Base-by-base conservation (phyloP, 2,329 filamentous ascomycete species). In the Dothistroma septosporum region DNA sequence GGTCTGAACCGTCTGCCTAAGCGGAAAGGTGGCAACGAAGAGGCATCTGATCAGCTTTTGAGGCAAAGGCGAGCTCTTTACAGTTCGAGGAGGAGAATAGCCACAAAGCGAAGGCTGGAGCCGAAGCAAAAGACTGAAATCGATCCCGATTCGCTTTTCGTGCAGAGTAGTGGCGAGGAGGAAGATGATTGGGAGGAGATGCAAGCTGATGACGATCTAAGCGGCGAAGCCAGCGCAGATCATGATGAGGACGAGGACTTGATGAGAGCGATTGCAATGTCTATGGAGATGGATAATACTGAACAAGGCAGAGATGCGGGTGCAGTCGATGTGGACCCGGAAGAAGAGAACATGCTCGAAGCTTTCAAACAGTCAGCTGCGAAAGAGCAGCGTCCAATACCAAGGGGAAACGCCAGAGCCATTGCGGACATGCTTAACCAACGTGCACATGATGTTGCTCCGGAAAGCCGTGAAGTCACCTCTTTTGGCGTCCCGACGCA, bases 1-100 rank as follows among this genome's bases (percentile, higher is more conserved):
- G 92, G 92, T 0, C 72, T 97, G 12, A 97, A 97, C 69, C 83
- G 92, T 55, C 76, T 97, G 16, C 91, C 92, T 0, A 93, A 87
- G 66, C 72, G 79, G 35, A 76, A 76, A 53, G 74, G 57, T 73
- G 24, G 59, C 5, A 62, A 64, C 33, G 58, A 59, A 9, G 57
- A 66, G 19, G 59, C 57, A 19, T 74, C 24, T 69, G 60, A 64
- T 41, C 64, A 73, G 4, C 64, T 79, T 14, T 70, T 75, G n/a
- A 77, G 75, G 54, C 77, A 79, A 63, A 76, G 81, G 61, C 77
- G 76, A 64, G 76, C 75, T 10, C 68, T 82, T 10, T 82, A 83
- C 68, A 75, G 77, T 55, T 78, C 79, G 4, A 72, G 73, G 72
- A 71, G 62, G 5, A 72, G 73, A 72, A 70, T 61, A 14, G 54